Evolutionary conservation across 768 basidiomycete species (phyloP), one percentile per base, ranked within the genome.

Genomic region (Mycena rosella): DNA sequence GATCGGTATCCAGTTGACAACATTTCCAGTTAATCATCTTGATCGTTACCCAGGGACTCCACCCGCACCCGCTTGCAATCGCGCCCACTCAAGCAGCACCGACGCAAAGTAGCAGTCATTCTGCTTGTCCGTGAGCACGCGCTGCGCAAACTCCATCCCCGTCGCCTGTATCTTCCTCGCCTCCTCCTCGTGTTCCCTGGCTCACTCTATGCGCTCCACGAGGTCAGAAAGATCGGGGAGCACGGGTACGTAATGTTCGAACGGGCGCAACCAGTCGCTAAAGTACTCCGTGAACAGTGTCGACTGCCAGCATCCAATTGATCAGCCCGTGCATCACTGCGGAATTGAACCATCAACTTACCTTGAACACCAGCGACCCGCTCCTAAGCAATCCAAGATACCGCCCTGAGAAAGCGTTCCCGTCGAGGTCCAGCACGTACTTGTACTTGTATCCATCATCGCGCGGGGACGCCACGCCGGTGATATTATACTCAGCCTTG

Each of bases 51-150:
- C 34, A 7, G 34, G 34, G 8, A 15, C 13, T 20, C 11, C 44
- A 5, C 22, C 36, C 26, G 24, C 34, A 8, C 6, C 1, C 53
- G 17, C 54, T 49, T 66, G 60, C 60, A 70, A 18, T 32, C 65
- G n/a, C 57, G 55, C 69, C 69, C 69, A 70, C 61, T 70, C 69
- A 4, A 63, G 44, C 61, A 70, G 45, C 57, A 67, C 69, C 56
- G 63, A 20, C 15, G 15, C 26, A 10, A 27, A 67, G 15, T 67
- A 70, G 29, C 69, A 70, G 51, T 70, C 69, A 26, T 70, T 70
- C 69, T 70, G 69, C 56, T 22, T 60, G n/a, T 70, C 69, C 26
- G 65, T 70, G 5, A 70, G 42, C 6, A 70, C 65, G 30, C 69
- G 48, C 60, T 60, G 55, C 36, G 40, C 69, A 45, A 70, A 66